These are phyloP conservation scores for Tetrapisispora taiwanensis DNA, from an alignment of 805 yeast species.

Conservation along the genomic window DNA sequence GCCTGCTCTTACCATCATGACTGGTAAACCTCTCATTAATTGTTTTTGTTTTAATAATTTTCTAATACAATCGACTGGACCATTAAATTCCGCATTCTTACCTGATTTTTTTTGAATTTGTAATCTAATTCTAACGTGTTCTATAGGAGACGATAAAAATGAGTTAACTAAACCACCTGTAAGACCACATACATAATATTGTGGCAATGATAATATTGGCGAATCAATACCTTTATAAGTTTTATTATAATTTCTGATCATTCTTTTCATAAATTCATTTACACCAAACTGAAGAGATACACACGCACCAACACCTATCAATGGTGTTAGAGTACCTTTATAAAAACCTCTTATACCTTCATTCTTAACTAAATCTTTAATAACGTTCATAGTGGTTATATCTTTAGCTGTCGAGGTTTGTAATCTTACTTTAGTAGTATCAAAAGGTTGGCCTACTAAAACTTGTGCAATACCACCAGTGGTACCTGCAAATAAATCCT, in stretches of 20 bases:
- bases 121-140: slow-evolving; percentile 83
- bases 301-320: slow-evolving; percentile 96
- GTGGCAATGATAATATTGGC: slow-evolving; percentile 37
- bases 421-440: slow-evolving; percentile 84
- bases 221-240: slow-evolving; percentile 14
- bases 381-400: slow-evolving; percentile 62
- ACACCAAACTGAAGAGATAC: slow-evolving; percentile 94
- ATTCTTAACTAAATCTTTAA: slow-evolving; percentile 54
- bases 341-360: slow-evolving; percentile 86
- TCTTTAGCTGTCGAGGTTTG: slow-evolving; percentile 73
- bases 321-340: slow-evolving; percentile 88
- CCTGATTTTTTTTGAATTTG: slow-evolving; percentile 51
- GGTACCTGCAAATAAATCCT: slow-evolving; percentile 85
- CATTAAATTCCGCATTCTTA: slow-evolving; percentile 41
- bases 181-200: slow-evolving; percentile 78
- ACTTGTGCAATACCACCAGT: slow-evolving; percentile 95
- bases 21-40: slow-evolving; percentile 68
- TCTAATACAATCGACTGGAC: slow-evolving; percentile 35
- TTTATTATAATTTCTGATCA: slow-evolving; percentile 39
- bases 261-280: slow-evolving; percentile 86
- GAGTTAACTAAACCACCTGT: slow-evolving; percentile 93
- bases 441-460: slow-evolving; percentile 91
- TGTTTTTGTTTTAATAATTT: slow-evolving; percentile 49
- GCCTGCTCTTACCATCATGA: slow-evolving; percentile 76
- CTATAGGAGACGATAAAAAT: slow-evolving; percentile 85